These are phyloP conservation scores for Neoarthrinium moseri DNA, from an alignment of 2,329 filamentous ascomycete species.

Conservation along the genomic window DNA sequence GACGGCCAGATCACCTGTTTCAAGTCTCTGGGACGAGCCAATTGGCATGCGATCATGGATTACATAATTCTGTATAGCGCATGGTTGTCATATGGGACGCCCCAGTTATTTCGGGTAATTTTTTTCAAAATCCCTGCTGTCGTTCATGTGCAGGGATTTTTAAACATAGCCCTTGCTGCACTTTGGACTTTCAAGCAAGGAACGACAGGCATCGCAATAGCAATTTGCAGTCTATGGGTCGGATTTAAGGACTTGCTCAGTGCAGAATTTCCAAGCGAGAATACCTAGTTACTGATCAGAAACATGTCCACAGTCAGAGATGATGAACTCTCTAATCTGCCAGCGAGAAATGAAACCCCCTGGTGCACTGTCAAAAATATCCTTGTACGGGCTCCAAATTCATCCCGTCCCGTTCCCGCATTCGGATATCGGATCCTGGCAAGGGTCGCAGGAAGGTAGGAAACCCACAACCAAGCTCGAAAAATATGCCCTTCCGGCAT, in stretches of 20 bases:
- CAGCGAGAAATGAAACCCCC: too few species aligned
- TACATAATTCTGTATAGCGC: neutral
- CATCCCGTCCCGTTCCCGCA: neutral
- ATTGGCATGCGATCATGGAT: neutral
- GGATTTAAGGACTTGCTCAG: too few species aligned
- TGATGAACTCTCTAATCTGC: too few species aligned
- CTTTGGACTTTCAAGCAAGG: neutral
- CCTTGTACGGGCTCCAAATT: neutral
- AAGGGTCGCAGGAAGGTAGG: conserved; percentile 1
- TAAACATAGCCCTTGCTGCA: neutral
- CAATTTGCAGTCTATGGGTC: too few species aligned
- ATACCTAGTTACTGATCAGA: too few species aligned
- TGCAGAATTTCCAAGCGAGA: too few species aligned
- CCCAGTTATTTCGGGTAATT: conserved; percentile 5
- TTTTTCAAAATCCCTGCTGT: neutral
- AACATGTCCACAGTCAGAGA: too few species aligned
- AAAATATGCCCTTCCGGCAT: too few species aligned
- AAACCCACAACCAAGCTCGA: too few species aligned
- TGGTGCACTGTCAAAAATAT: too few species aligned
- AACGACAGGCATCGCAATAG: too few species aligned
- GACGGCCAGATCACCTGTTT: conserved; percentile 6
- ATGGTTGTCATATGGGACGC: neutral
- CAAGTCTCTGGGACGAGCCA: neutral
- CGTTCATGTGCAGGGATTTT: neutral
- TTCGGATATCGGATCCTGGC: neutral